A percentile compares a stretch with the other conserved stretches of the same genome.
These are phyloP conservation scores for Lasiodiplodia gonubiensis DNA, from an alignment of 2,329 filamentous ascomycete species.

Conservation along the genomic window DNA sequence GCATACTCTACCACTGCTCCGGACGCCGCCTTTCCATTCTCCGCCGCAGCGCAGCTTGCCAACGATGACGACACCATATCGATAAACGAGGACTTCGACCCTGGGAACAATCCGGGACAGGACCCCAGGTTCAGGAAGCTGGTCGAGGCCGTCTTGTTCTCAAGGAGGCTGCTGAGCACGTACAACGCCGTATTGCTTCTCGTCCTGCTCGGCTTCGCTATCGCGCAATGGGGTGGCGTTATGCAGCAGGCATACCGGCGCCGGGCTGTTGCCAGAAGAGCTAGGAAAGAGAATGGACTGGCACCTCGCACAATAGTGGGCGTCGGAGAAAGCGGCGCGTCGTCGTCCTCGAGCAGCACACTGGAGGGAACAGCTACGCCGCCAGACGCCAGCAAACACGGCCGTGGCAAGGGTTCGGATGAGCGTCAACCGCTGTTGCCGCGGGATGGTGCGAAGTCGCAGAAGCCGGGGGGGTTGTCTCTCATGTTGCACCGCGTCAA, in stretches of 20 bases:
- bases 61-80: slow-evolving; percentile 22
- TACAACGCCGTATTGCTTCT: slow-evolving; percentile 49
- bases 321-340: slow-evolving; percentile 32
- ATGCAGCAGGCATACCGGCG: slow-evolving; percentile 28
- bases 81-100: slow-evolving; percentile 18
- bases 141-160: slow-evolving; percentile 47
- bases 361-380: slow-evolving; percentile 45
- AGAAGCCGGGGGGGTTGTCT: slow-evolving; percentile 22
- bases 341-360: slow-evolving; percentile 49
- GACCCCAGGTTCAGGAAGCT: slow-evolving; percentile 45
- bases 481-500: slow-evolving; percentile 38
- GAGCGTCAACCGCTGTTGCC: slow-evolving; percentile 45
- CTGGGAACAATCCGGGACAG: slow-evolving; percentile 37
- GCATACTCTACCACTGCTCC: neutral
- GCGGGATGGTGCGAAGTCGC: slow-evolving; percentile 20
- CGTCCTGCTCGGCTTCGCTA: slow-evolving; percentile 45
- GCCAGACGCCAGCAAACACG: slow-evolving; percentile 33
- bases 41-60: slow-evolving; percentile 1
- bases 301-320: neutral
- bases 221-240: slow-evolving; percentile 44
- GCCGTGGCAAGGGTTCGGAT: slow-evolving; percentile 31
- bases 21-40: neutral
- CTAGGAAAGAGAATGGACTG: neutral
- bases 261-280: slow-evolving; percentile 1
- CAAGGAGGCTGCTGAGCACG: slow-evolving; percentile 44